Percentiles rank a stretch among this genome's conserved stretches.
phyloP scores from a whole-genome alignment of 1,139 yeast genomes.

The Hemisphaericaspora subhashii region DNA sequence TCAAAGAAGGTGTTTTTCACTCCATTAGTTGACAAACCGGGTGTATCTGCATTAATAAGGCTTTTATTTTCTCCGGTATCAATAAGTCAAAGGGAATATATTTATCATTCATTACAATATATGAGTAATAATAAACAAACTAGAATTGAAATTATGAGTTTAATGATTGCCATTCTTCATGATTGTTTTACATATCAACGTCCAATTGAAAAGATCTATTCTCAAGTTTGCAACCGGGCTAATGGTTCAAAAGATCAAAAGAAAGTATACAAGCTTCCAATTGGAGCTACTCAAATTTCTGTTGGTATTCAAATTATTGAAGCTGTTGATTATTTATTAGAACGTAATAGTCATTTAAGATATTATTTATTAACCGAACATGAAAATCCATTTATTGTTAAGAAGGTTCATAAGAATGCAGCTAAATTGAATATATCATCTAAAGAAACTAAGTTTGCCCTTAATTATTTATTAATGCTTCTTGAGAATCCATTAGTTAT shows the following conservation, averaged over 20 bases:
- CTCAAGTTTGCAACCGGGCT: constrained; percentile 48
- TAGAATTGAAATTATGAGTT: constrained; percentile 71
- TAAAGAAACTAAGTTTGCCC: constrained; percentile 58
- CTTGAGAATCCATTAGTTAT: constrained; percentile 64
- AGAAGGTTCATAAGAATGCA: constrained; percentile 27
- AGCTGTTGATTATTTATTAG: constrained; percentile 69
- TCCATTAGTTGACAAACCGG: constrained; percentile 73
- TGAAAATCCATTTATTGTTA: constrained; percentile 55
- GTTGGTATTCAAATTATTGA: constrained; percentile 81
- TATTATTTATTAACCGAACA: constrained; percentile 82
- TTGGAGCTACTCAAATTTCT: constrained; percentile 63
- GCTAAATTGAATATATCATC: constrained; percentile 21
- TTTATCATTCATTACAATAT: constrained; percentile 66
- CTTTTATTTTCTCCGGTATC: constrained; percentile 75
- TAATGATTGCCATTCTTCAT: constrained; percentile 65
- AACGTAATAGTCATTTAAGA: constrained; percentile 67
- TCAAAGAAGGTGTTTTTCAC: constrained; percentile 48
- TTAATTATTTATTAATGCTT: constrained; percentile 64
- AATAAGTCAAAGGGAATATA: constrained; percentile 59
- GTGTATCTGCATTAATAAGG: constrained; percentile 72
- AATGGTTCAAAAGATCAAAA: constrained; percentile 17
- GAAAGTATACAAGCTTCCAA: constrained; percentile 43
- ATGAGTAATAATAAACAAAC: constrained; percentile 79
- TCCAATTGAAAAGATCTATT: constrained; percentile 65
- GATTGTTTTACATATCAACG: constrained; percentile 69